Evolutionary conservation across 345 rosid species (phyloP), one percentile per base, ranked within the genome.

Genomic region (Dimocarpus longan): DNA sequence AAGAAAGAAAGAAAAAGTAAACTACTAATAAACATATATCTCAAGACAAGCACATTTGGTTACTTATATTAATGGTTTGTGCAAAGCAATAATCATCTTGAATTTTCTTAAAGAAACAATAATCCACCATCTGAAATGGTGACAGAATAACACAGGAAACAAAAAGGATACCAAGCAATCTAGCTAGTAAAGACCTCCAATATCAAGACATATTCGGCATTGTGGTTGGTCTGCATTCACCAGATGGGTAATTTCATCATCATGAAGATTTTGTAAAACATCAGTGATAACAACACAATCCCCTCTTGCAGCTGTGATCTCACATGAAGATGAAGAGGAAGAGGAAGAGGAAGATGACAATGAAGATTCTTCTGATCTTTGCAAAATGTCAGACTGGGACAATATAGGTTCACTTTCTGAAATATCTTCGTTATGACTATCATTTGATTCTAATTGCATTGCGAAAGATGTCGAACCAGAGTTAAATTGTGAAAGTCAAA

Each of bases 171-270:
- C 44, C 72, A 73, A 82, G 80, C 32, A 65, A 22, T 72, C 74
- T 69, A 79, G 62, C 48, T 66, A 64, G 73, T 68, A 63, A 54
- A 73, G 80, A 96, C 99, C 99, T 93, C 82, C 99, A 79, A 42
- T 88, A 82, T 97, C 99, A 79, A 97, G 94, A 84, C 99, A 97
- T 79, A 97, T 97, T 68, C 99, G 94, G 76, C 99, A 97, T 59
- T 89, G 99, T 15, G 90, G 91, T 70, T 92, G 98, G 76, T 94
- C 98, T 42, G 82, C 80, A 84, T 85, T 86, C 82, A 94, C 92
- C 66, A 93, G 87, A 88, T 75, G 89, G 74, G 88, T 80, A 80
- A 88, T 89, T 84, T 91, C 98, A 52, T 90, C 97, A 9, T 75
- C 87, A 76, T 79, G 85, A 78, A 84, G 76, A 88, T 85, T 86